A percentile compares a stretch with the other conserved stretches of the same genome.
phyloP scores from a whole-genome alignment of 176 grass and related monocot genomes.

The Alloteropsis semialata region DNA sequence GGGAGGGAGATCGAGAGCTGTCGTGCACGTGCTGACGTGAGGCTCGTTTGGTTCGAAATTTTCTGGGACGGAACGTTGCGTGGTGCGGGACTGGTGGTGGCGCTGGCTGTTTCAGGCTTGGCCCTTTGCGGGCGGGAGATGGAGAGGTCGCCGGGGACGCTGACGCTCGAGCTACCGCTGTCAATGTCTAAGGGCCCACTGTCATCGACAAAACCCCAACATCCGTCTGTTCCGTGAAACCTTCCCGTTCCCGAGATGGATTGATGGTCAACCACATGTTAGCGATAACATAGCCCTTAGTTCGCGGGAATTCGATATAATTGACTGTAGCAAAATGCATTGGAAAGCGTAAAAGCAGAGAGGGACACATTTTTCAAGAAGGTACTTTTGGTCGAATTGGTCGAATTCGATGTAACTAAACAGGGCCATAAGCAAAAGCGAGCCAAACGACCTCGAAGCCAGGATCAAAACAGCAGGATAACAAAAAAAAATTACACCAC shows the following conservation, averaged over 20 bases:
- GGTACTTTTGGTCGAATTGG: too few relatives aligned
- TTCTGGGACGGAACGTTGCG: background rate
- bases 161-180: background rate
- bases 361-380: too few relatives aligned
- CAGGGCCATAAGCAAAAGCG: too few relatives aligned
- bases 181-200: background rate
- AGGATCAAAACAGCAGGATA: too few relatives aligned
- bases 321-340: too few relatives aligned
- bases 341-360: too few relatives aligned
- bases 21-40: background rate
- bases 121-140: background rate
- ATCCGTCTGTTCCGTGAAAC: background rate
- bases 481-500: too few relatives aligned
- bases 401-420: too few relatives aligned
- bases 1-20: background rate
- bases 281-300: too few relatives aligned
- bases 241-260: background rate
- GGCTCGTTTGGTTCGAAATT: conserved; percentile 20
- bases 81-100: background rate
- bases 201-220: background rate
- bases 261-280: background rate
- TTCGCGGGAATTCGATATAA: too few relatives aligned
- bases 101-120: background rate
- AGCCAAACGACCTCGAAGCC: too few relatives aligned
- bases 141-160: background rate